Base-by-base conservation (phyloP, 148 eudicot genomes). In the Suaeda aralocaspica region DNA sequence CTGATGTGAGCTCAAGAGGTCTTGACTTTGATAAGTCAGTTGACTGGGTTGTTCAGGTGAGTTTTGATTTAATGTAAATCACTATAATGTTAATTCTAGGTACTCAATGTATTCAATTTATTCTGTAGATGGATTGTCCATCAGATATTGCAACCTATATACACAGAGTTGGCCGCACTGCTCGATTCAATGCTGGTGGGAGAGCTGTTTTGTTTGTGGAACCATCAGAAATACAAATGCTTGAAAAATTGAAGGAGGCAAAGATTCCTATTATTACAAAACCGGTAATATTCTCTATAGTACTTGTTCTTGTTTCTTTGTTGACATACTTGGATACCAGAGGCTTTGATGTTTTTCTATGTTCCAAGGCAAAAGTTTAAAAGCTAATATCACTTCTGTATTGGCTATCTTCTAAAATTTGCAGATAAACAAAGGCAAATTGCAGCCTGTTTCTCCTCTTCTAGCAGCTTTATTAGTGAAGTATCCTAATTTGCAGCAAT, bases 41-140 rank as follows among this genome's bases (percentile, higher is more conserved):
- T 72, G 96, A 90, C 73, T 90, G 96, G 94, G 98, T 93, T 85
- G 96, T 93, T 64, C 98, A 93, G 91, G 98, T 93, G 61, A 77
- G 72, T 67, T 72, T 52, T 69, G 33, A 14, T 22, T 67, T 67
- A 33, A 21, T 46, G 16, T 9, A 10, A 16, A 45, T 56, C 11
- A 39, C 44, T 69, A 25, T 28, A 28, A 48, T 58, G 2, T 44
- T 66, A 31, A 42, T 55, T 34, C 74, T 56, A 21, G 29, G 44
- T 66, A 18, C 66, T 68, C n/a, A 28, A 56, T 63, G 67, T 7
- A 59, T 41, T 71, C 24, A 42, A 3, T 52, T 68, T 77, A 18
- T 41, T 71, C 22, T 60, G 61, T 51, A 93, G 98, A 88, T 93
- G 82, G 98, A 93, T 83, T 93, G 96, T 79, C 96, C 98, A 22